These are phyloP conservation scores for Metschnikowia kunwiensis DNA, from an alignment of 805 yeast species.

Conservation along the genomic window DNA sequence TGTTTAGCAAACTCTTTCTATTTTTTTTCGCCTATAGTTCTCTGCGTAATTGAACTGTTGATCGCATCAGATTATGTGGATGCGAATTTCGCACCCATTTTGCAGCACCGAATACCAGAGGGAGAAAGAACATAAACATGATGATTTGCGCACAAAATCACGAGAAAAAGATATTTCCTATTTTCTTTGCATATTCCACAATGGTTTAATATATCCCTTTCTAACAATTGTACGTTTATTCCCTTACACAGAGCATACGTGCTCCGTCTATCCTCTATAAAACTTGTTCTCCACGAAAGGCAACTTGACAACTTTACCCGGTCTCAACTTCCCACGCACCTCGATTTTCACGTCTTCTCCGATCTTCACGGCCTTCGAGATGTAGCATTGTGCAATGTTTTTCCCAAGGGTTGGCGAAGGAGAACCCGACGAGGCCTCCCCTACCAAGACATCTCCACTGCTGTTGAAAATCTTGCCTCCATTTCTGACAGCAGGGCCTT, in stretches of 20 bases:
- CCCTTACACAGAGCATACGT: no score
- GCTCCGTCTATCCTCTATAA: conserved; percentile 45
- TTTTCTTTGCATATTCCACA: no score
- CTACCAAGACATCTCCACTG: conserved; percentile 51
- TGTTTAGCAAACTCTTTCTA: not conserved
- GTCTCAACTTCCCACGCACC: conserved; percentile 79
- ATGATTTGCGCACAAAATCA: no score
- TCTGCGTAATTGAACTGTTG: no score
- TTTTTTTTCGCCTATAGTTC: not conserved
- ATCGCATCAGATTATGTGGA: not conserved
- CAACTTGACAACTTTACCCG: conserved; percentile 72
- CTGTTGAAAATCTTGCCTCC: conserved; percentile 58
- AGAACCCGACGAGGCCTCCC: conserved; percentile 61
- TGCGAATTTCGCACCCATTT: conserved; percentile 7
- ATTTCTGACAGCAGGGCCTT: conserved; percentile 92
- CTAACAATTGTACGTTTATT: no score
- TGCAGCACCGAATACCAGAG: no score
- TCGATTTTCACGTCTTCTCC: conserved; percentile 73
- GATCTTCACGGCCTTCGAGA: conserved; percentile 66
- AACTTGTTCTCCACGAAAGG: conserved; percentile 81
- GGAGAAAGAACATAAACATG: no score
- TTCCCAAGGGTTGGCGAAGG: conserved; percentile 60
- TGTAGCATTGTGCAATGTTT: conserved; percentile 90
- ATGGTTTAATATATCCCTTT: no score
- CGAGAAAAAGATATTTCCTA: no score